Evolutionary conservation across 2,329 filamentous ascomycete species (phyloP), one percentile per base, ranked within the genome.

Genomic region (Aspergillus sp.): DNA sequence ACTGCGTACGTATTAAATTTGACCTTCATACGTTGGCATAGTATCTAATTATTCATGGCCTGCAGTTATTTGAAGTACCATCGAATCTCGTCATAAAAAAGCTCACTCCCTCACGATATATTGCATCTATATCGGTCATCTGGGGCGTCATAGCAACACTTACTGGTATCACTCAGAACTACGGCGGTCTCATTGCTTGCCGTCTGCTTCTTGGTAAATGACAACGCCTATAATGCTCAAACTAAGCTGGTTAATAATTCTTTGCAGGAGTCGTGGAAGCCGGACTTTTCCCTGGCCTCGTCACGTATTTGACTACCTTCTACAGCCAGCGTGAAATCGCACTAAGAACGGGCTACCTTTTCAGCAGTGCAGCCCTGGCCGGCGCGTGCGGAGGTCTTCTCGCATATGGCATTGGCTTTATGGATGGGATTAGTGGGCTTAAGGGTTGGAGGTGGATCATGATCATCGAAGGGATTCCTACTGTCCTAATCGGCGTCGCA

Each of bases 301-400:
- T 89, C 62, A 86, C 83, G 5, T 90, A 90, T 64, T 79, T 92
- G 17, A 91, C 89, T 0, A 83, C 91, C 62, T 91, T 90, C 78
- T 92, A 92, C 75, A 89, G 85, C 47, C 89, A 88, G 67, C 80
- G 82, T 26, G 89, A 92, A 72, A 81, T 91, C 2, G 89, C 88
- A 4, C 74, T 91, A 42, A 84, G 89, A 2, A 86, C 91, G 3
- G 88, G 87, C 2, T 91, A 90, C 64, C 80, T 92, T 0, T 91
- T 91, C 67, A 73, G 71, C 49, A 72, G 72, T 47, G 83, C 89
- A 1, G 89, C 89, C 1, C 77, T 90, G 3, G 88, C 89, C 0
- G 89, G 89, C 2, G 89, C 87, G 1, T 82, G 85, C 22, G 89
- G 89, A 5, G 90, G 90, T 0, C 75, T 93, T 13, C 77, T 93